Evolutionary conservation across 73 alveolate species (phyloP).

Genomic region (Stentor coeruleus): DNA sequence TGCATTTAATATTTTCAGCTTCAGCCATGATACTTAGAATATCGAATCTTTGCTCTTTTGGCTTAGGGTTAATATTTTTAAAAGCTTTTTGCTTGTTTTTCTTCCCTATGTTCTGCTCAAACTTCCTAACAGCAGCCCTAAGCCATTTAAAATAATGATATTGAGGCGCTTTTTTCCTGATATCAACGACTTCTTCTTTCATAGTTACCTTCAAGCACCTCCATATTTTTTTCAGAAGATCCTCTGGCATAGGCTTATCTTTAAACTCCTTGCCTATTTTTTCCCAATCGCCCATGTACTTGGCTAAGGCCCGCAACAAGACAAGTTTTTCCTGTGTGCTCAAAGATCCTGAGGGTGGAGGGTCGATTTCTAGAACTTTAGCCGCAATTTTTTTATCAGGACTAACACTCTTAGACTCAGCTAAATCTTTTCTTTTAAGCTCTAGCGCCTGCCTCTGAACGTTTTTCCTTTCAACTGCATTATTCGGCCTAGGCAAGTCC

Average conservation of each 20-base stretch:
- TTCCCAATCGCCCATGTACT: conserved; percentile 15
- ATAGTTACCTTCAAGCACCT: not conserved
- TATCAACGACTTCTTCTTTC: not conserved
- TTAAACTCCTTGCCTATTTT: not conserved
- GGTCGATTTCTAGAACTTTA: not conserved
- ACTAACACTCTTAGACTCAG: too few species aligned
- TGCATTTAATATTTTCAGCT: not conserved
- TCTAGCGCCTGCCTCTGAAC: too few species aligned
- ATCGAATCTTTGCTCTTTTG: not conserved
- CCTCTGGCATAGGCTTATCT: not conserved
- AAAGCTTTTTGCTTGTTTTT: not conserved
- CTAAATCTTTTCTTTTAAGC: too few species aligned
- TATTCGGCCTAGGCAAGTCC: too few species aligned
- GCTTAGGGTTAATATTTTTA: not conserved
- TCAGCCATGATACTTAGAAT: conserved; percentile 18
- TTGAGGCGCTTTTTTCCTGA: not conserved
- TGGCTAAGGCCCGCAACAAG: not conserved
- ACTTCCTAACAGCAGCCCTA: not conserved
- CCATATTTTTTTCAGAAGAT: not conserved
- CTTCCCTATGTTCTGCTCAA: not conserved
- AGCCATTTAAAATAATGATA: not conserved
- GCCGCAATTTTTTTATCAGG: not conserved
- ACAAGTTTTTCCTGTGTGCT: not conserved
- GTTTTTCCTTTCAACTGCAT: too few species aligned
- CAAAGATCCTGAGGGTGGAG: not conserved